A percentile compares a stretch with the other conserved stretches of the same genome.
Conservation (phyloP, 1,284 basidiomycete species). For the Trichosporon sp. region DNA sequence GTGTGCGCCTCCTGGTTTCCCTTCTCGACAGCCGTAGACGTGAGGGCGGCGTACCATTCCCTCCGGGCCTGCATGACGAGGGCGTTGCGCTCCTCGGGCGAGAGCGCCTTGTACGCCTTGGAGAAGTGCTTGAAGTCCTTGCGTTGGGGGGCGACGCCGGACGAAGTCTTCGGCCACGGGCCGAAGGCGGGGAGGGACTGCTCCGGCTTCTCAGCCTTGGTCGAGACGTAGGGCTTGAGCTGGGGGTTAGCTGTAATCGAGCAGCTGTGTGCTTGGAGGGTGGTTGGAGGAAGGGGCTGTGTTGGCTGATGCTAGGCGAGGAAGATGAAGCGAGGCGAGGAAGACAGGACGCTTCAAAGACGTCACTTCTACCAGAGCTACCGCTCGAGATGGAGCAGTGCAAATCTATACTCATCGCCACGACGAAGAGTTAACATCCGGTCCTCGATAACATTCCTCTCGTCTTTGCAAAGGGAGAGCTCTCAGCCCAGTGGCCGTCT, state of each 20-base stretch:
- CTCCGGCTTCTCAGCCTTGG: conserved; percentile 25
- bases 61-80: conserved; percentile 48
- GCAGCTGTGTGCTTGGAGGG: too few species aligned
- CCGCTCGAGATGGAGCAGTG: too few species aligned
- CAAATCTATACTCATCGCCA: too few species aligned
- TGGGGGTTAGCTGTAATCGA: conserved; percentile 33
- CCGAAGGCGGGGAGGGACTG: conserved; percentile 33
- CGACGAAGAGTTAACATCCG: too few species aligned
- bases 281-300: background rate
- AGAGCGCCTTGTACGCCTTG: conserved; percentile 42
- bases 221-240: conserved; percentile 61
- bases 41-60: conserved; percentile 48
- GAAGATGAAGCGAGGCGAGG: too few species aligned
- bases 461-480: too few species aligned
- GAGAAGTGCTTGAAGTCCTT: conserved; percentile 33
- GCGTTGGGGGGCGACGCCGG: conserved; percentile 23
- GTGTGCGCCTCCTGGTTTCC: conserved; percentile 27
- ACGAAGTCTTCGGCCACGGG: conserved; percentile 18
- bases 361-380: too few species aligned
- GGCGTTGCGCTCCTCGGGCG: conserved; percentile 41
- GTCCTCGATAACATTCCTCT: too few species aligned
- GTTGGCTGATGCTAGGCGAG: too few species aligned
- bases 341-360: too few species aligned
- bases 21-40: conserved; percentile 15
- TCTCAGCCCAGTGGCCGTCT: too few species aligned